Evolutionary conservation across 345 rosid species (phyloP), one percentile per base, ranked within the genome.

Genomic region (Brassica carinata): DNA sequence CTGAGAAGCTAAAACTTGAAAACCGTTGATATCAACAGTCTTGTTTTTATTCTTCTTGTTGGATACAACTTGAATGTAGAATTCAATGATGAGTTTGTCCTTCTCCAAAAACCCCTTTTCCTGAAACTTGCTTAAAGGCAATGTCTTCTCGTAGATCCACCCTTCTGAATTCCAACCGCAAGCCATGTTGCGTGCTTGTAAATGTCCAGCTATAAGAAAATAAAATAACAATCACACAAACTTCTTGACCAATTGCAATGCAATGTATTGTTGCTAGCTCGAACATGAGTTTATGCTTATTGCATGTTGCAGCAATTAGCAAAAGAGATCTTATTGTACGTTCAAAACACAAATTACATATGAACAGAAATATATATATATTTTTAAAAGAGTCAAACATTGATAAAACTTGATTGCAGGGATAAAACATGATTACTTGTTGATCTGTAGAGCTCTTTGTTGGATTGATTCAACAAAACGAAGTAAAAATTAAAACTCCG

Each of bases 1-100:
- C 30, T 77, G 75, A 77, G 80, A 77, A 69, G 80, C 53, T 8
- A 61, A 45, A 69, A 61, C 38, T 6, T n/a, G 36, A 7, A 33
- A 62, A 30, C 64, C 64, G 0, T 45, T 70, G 67, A 13, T 15
- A 2, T 58, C 64, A 8, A 58, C 64, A 63, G 17, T 27, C 34
- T 29, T 38, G 11, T 62, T 11, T 8, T 62, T 11, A 8, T 62
- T 61, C 33, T 26, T 27, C 1, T 61, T 29, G 14, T 61, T 29
- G 14, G n/a, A 9, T 23, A 23, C 1, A 23, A 61, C 23, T 1
- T 29, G 5, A 63, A 63, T 63, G 15, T 61, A 62, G 34, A 62
- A 34, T 62, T 62, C 66, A 27, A 62, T 27, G 17, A 62, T 62
- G 36, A 63, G 67, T 59, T 2, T 59, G 31, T 59, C 64, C 0